phyloP scores from a whole-genome alignment of 2,329 filamentous ascomycete genomes.

The Leptographium radiaticola region DNA sequence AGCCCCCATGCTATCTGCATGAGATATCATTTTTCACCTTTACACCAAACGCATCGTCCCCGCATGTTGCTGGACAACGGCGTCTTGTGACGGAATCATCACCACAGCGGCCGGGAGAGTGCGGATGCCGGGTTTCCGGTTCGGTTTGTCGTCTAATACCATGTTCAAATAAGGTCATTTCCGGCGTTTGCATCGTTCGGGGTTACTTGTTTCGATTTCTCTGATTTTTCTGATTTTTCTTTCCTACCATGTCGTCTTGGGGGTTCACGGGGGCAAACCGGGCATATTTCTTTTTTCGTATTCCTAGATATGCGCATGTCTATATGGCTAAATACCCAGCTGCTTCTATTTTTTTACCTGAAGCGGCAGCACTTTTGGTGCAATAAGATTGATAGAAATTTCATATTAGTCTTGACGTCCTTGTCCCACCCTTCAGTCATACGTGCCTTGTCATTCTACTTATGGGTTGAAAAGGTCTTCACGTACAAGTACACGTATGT shows the following conservation, averaged over 20 bases:
- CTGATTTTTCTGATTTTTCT: neutral
- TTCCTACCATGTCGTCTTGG: too few species aligned
- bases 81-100: neutral
- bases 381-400: too few species aligned
- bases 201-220: neutral
- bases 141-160: neutral
- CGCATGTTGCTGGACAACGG: neutral
- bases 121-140: neutral
- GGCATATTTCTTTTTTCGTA: too few species aligned
- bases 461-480: too few species aligned
- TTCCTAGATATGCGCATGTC: too few species aligned
- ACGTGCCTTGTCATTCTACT: too few species aligned
- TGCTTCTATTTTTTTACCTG: neutral
- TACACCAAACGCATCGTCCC: neutral
- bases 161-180: neutral
- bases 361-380: neutral
- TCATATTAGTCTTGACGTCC: too few species aligned
- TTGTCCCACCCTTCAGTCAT: too few species aligned
- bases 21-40: neutral
- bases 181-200: neutral
- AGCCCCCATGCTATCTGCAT: neutral
- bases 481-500: too few species aligned
- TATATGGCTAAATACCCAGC: too few species aligned
- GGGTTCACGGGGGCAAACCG: too few species aligned
- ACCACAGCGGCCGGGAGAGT: neutral